Percentiles rank a stretch among this genome's conserved stretches.
phyloP scores from a whole-genome alignment of 306 rosid species.

The Corylus americana region DNA sequence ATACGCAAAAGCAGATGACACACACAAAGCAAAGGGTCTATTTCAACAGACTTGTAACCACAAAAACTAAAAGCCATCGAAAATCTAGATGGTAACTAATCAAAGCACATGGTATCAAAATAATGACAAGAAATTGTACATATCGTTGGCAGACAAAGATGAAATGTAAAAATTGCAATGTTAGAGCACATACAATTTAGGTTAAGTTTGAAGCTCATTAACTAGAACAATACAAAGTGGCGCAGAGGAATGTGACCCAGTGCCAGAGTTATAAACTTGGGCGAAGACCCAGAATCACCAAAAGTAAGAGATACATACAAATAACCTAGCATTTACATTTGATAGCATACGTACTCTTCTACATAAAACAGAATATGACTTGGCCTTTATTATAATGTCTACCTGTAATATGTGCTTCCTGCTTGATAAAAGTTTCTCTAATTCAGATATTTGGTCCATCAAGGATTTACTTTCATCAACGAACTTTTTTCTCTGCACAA shows the following conservation, averaged over 20 bases:
- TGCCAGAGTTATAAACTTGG: neutral
- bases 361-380: neutral
- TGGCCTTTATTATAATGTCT: neutral
- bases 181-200: neutral
- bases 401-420: conserved; percentile 81
- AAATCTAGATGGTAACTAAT: neutral
- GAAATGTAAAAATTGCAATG: neutral
- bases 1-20: neutral
- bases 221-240: neutral
- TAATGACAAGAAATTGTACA: neutral
- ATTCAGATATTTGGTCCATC: conserved; percentile 68
- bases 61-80: neutral
- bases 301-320: neutral
- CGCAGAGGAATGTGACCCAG: neutral
- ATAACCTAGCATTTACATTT: neutral
- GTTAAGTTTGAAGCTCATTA: neutral
- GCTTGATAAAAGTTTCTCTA: conserved; percentile 85
- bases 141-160: neutral
- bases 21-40: neutral
- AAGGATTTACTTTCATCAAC: conserved; percentile 70
- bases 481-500: conserved; percentile 73
- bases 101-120: neutral
- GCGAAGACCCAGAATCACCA: neutral
- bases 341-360: neutral
- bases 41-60: neutral